Base-by-base conservation (phyloP, 768 basidiomycete species). In the Naematelia aurantialba region DNA sequence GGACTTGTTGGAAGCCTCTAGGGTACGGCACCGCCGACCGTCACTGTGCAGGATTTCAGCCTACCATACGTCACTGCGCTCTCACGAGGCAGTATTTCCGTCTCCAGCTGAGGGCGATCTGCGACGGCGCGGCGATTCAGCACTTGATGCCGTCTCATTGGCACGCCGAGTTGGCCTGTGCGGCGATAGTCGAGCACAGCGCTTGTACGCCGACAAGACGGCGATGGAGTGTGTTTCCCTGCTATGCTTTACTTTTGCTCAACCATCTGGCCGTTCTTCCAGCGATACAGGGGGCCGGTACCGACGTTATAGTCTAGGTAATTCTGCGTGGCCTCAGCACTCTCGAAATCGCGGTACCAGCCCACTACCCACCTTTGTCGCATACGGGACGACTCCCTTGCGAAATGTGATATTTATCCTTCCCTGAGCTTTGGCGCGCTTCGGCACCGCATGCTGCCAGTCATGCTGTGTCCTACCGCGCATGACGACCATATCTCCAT, bases 341-440 rank as follows among this genome's bases (percentile, higher is more conserved):
- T 17, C 17, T 39, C 17, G 34, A 39, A 17, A 39, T 8, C 17
- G 17, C 17, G 8, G 34, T 8, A 8, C 8, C 8, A 17, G 17
- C 34, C 17, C 34, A 17, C 34, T 17, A 39, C 34, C 34, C 34
- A 39, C 34, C 34, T 39, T 39, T 8, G 70, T 78, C 10, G 74
- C 74, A 44, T 65, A 70, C 29, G 56, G 62, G 14, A 70, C 72
- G 39, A 76, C 64, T 8, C 74, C 75, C 48, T 71, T 70, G 47
- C 77, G 62, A 49, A 78, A 78, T 14, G 77, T 78, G 59, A 78
- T 68, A 60, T 78, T 78, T 57, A 78, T 76, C 52, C 77, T 57
- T 31, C 73, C 72, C 31, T 65, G 63, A 2, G 63, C 76, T 42
- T 66, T 66, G 21, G 62, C 67, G 4, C 77, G 59, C 52, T 78